phyloP scores from a whole-genome alignment of 2,329 filamentous ascomycete species.

The Neospermospora avenae region DNA sequence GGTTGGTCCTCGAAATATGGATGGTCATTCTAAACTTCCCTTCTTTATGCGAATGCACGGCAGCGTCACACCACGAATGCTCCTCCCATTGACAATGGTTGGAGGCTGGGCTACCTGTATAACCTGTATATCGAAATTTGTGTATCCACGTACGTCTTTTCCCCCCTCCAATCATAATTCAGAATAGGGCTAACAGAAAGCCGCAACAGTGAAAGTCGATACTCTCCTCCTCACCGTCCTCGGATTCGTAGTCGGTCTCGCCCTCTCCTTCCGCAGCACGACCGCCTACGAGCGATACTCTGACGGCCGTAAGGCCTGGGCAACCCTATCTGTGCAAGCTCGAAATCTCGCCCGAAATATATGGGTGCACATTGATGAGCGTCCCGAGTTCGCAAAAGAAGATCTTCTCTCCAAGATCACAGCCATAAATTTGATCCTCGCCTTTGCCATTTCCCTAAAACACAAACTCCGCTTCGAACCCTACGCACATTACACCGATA shows the following conservation, averaged over 20 bases:
- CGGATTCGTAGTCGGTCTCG: slow-evolving; percentile 77
- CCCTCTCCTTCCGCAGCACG: slow-evolving; percentile 73
- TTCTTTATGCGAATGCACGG: slow-evolving; percentile 73
- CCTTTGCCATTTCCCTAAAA: slow-evolving; percentile 75
- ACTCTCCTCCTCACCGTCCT: slow-evolving; percentile 71
- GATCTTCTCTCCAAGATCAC: slow-evolving; percentile 65
- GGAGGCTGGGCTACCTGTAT: slow-evolving; percentile 64
- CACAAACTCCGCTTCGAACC: slow-evolving; percentile 83
- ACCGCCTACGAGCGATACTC: slow-evolving; percentile 73
- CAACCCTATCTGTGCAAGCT: slow-evolving; percentile 56
- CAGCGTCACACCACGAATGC: slow-evolving; percentile 70
- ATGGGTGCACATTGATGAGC: slow-evolving; percentile 73
- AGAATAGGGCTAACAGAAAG: background rate
- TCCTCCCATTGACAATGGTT: slow-evolving; percentile 63
- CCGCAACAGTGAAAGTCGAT: slow-evolving; percentile 49
- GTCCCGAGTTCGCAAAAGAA: slow-evolving; percentile 57
- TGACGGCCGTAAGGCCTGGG: slow-evolving; percentile 63
- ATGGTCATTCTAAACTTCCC: slow-evolving; percentile 73
- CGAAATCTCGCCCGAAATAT: slow-evolving; percentile 72
- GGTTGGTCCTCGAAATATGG: slow-evolving; percentile 63
- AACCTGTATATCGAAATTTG: slow-evolving; percentile 47
- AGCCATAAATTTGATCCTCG: slow-evolving; percentile 71
- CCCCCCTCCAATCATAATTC: slow-evolving; percentile 13
- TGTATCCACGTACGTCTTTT: slow-evolving; percentile 10
- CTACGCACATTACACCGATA: slow-evolving; percentile 71